Base-by-base conservation (phyloP, 441 rosid species). In the Flueggea neowawraea region DNA sequence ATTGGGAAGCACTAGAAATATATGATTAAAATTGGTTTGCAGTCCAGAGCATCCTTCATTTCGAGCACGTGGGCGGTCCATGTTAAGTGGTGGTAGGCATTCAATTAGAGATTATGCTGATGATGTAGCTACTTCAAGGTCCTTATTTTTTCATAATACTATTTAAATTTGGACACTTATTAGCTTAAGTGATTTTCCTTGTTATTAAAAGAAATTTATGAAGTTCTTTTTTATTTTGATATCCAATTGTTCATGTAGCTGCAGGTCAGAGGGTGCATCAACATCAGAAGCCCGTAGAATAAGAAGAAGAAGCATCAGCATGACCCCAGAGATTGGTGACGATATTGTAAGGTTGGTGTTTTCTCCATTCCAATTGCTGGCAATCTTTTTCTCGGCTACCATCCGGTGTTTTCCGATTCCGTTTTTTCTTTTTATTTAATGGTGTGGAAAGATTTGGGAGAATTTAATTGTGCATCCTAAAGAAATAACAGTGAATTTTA, bases 11-110 rank as follows among this genome's bases (percentile, higher is more conserved):
- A 36, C 6, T 36, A 36, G 41, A 36, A 36, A 2, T 10, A 16
- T n/a, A 12, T 47, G 16, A 15, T 47, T 63, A 47, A 60, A 61
- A 62, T 68, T 76, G 54, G 52, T 61, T 62, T 79, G 70, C 91
- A 95, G 99, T 77, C 99, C 99, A 52, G 99, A 95, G 82, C 97
- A 90, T 84, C 99, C 95, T 72, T 90, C 95, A 63, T 81, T 87
- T 57, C 91, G 85, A 77, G 82, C 83, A 64, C 98, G 91, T 64
- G 90, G 91, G 62, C 82, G 88, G 67, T 95, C 98, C 68, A 85
- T 89, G 86, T 84, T 95, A 67, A 85, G 98, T 59, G 98, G 98
- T 49, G 90, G 92, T 64, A 79, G 83, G 70, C 87, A 84, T 74
- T 69, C 78, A 51, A 78, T 76, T 57, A 84, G 89, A 83, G 86